Conservation (phyloP, 1,284 basidiomycete species). For the Pseudozyma flocculosa region DNA sequence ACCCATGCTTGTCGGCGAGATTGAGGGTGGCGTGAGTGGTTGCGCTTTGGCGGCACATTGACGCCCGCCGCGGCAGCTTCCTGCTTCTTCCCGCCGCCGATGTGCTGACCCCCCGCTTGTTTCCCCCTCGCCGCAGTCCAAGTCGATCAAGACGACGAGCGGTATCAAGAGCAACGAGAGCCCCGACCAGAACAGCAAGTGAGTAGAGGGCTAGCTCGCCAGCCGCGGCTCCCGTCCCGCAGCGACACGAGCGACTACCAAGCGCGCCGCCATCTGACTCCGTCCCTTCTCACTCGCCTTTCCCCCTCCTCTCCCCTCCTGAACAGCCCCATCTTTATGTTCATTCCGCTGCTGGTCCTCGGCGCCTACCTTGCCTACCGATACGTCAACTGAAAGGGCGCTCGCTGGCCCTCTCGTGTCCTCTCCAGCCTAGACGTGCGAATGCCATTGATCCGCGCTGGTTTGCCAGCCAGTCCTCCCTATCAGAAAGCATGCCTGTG, state of each 20-base stretch:
- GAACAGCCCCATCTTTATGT: slow-evolving; percentile 51
- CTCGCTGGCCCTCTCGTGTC: no score
- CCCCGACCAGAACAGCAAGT: slow-evolving; percentile 46
- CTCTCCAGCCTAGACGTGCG: no score
- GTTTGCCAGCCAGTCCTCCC: no score
- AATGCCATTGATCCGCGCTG: no score
- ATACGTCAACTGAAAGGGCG: slow-evolving; percentile 38
- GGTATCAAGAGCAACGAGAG: slow-evolving; percentile 41
- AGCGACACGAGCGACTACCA: no score
- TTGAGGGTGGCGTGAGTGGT: slow-evolving; percentile 55
- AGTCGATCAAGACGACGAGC: slow-evolving; percentile 6
- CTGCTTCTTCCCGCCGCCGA: no score
- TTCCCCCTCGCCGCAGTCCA: no score
- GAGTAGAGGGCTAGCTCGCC: slow-evolving; percentile 16
- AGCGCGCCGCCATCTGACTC: no score
- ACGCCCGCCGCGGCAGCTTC: background rate
- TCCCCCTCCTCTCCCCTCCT: background rate
- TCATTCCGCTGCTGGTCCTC: slow-evolving; percentile 43
- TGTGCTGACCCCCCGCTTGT: no score
- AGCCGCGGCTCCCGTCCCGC: background rate
- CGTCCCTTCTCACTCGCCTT: no score
- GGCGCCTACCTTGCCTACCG: slow-evolving; percentile 46
- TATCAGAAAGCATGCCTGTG: no score
- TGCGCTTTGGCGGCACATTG: background rate
- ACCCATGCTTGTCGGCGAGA: slow-evolving; percentile 63